Conservation (phyloP, 2,329 filamentous ascomycete genomes). For the Helotiales sp. region DNA sequence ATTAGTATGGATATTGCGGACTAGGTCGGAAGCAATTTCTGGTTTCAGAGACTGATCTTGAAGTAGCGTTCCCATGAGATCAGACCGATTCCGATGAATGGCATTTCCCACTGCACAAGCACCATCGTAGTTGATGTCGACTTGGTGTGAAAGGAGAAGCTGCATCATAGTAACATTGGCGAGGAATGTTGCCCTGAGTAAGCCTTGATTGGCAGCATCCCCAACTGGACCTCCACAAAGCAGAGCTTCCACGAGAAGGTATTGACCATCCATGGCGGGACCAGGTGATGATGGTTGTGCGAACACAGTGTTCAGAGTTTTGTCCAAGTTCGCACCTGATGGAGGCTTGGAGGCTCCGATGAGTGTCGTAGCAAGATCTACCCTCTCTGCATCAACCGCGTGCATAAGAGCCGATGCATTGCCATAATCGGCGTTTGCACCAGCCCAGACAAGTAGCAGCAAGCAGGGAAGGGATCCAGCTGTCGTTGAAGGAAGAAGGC, state of each 20-base stretch:
- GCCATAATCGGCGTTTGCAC: slow-evolving; percentile 53
- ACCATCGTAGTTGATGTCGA: slow-evolving; percentile 55
- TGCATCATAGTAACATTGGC: slow-evolving; percentile 43
- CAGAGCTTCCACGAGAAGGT: slow-evolving; percentile 54
- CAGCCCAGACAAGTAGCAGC: slow-evolving; percentile 12
- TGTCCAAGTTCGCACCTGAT: slow-evolving; percentile 46
- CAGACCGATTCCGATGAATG: slow-evolving; percentile 23
- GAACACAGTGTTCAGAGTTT: slow-evolving; percentile 51
- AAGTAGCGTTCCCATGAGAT: slow-evolving; percentile 16
- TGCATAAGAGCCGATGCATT: slow-evolving; percentile 51
- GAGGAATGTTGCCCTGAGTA: slow-evolving; percentile 14
- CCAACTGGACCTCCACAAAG: slow-evolving; percentile 59
- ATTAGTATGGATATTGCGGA: slow-evolving; percentile 8
- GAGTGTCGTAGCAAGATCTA: slow-evolving; percentile 56
- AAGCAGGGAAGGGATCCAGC: slow-evolving; percentile 4
- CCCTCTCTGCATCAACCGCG: slow-evolving; percentile 48
- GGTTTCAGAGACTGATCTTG: slow-evolving; percentile 14
- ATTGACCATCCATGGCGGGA: slow-evolving; percentile 49
- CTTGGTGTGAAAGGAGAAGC: slow-evolving; percentile 51
- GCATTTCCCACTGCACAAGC: slow-evolving; percentile 33
- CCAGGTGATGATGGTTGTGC: slow-evolving; percentile 39
- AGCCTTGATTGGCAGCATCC: slow-evolving; percentile 33
- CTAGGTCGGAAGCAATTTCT: slow-evolving; percentile 18
- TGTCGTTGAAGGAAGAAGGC: slow-evolving; percentile 11
- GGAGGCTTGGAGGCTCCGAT: slow-evolving; percentile 55